Evolutionary conservation across 805 yeast genomes (phyloP).

Genomic region (Barnettozyma populi): DNA sequence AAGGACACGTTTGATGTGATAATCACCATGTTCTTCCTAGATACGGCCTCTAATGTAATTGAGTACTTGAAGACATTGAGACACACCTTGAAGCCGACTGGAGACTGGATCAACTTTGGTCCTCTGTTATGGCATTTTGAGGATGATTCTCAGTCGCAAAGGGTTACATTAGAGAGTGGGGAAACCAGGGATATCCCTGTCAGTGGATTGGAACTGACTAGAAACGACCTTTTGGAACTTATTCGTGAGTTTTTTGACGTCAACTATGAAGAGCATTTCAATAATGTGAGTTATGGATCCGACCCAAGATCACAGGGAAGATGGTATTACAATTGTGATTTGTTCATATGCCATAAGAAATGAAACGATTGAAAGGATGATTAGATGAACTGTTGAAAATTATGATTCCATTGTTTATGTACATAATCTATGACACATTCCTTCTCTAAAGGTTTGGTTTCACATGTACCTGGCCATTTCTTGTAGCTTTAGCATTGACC

Average conservation of each 20-base stretch:
- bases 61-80: constrained; percentile 49
- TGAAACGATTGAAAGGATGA: neutral
- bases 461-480: constrained; percentile 7
- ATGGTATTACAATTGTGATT: constrained; percentile 58
- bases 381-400: neutral
- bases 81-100: constrained; percentile 39
- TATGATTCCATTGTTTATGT: neutral
- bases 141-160: constrained; percentile 34
- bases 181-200: constrained; percentile 28
- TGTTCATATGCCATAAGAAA: constrained; percentile 23
- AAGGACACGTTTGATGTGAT: constrained; percentile 38
- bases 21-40: constrained; percentile 56
- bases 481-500: constrained; percentile 9
- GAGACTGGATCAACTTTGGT: constrained; percentile 62
- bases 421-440: neutral
- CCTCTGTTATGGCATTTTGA: constrained; percentile 73
- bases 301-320: constrained; percentile 47
- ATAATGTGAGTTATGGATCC: constrained; percentile 46
- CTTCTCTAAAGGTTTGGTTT: constrained; percentile 2
- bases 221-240: constrained; percentile 47
- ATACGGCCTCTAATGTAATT: constrained; percentile 54
- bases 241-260: constrained; percentile 48
- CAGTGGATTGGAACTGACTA: constrained; percentile 54
- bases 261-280: constrained; percentile 35
- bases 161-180: constrained; percentile 17